Evolutionary conservation across 345 rosid species (phyloP), one percentile per base, ranked within the genome.

Genomic region (Citrus inodora): DNA sequence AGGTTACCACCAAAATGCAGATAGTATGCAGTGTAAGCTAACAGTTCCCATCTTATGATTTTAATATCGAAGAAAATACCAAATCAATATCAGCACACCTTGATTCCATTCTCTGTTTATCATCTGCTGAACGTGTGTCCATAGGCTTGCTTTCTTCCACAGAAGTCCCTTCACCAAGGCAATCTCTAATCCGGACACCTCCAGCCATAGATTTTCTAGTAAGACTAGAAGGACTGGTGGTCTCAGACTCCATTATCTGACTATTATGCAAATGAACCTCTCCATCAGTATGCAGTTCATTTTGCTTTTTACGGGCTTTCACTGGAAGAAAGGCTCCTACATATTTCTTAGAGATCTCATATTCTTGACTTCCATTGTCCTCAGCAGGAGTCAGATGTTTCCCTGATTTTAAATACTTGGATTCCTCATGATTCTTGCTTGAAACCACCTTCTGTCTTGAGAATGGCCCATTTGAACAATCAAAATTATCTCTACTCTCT

Each of bases 21-120:
- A 78, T 25, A 53, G 56, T 67, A 79, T 48, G 74, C 69, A 78
- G 60, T 17, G 40, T 64, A 81, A 78, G 70, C 76, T 37, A 63
- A 74, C 37, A 79, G 55, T 63, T 76, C 80, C 71, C 48, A 67
- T 22, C 74, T 75, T 76, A 71, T 55, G 66, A 72, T 59, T 72
- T 28, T 42, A 38, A 76, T 70, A 64, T 35, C 55, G n/a, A 71
- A 71, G 53, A 77, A 71, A 48, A 55, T 35, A 76, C 35, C 25
- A 60, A 79, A 71, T 77, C 61, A 79, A 55, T 48, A 71, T 75
- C 74, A 71, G 71, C 79, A 59, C 79, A 95, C 98, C 98, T 93
- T 77, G 88, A 77, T 48, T 79, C 58, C 75, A 71, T 67, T 76
- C 38, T 81, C 81, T 66, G 79, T 67, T 76, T 78, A 55, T 77